Base-by-base conservation (phyloP, 1,139 yeast genomes). In the Magnusiomyces tetraspermus region DNA sequence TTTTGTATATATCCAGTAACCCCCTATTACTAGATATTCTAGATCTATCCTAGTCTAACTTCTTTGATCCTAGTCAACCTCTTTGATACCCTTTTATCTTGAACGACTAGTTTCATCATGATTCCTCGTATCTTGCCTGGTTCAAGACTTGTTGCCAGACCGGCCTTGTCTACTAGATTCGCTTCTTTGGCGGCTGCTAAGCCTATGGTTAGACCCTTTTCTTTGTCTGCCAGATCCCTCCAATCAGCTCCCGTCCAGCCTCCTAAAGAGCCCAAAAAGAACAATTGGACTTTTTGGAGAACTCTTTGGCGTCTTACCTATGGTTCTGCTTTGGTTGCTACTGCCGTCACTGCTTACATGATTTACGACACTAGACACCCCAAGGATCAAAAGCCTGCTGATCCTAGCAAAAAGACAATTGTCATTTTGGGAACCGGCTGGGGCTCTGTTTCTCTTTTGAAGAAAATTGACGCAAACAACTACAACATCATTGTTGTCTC, bases 401-500 rank as follows among this genome's bases (percentile, higher is more conserved):
- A 71, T 15, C 67, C 73, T 51, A 65, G 65, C 52, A 79, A 75
- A 61, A 83, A 82, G 24, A 75, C 75, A 55, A 66, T 79, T 46
- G 83, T 79, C 15, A 71, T 79, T 45, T 66, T 79, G 26, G 85
- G 84, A 21, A 75, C 79, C 45, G 85, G 84, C 33, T 79, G 84
- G 85, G 85, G 83, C 8, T 60, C 68, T 0, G 67, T 67, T 2
- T 58, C 70, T 1, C 53, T 67, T 38, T 54, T 67, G 41, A 43
- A 43, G 19, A 24, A 43, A 11, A 19, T 19, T 68, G 96, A 89
- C 68, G 84, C 96, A 49, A 74, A 90, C 48, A 74, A 83, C 67
- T 90, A 88, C 73, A 87, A 90, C 67, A 96, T 90, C 52, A 82
- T 87, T 53, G 83, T 90, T 53, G 85, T 90, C 50, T 87, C 96